Conservation (phyloP, 371 early-diverging fungal species). For the Mortierella sp. region DNA sequence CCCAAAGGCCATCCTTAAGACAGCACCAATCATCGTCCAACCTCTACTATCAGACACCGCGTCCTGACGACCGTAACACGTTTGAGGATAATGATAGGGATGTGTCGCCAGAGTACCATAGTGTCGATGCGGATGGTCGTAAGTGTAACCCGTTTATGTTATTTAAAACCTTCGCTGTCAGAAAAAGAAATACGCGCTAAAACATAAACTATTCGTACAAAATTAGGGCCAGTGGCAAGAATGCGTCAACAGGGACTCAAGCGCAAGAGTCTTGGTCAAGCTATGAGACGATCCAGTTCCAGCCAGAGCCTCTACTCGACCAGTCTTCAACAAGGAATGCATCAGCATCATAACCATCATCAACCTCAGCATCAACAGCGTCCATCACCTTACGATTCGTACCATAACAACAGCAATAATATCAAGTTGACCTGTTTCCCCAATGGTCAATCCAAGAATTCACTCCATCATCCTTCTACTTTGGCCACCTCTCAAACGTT, state of each 20-base stretch:
- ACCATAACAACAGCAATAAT: background rate
- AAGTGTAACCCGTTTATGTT: too few relatives aligned
- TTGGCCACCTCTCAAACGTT: slow-evolving; percentile 5
- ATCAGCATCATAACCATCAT: slow-evolving; percentile 2
- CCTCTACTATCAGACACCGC: slow-evolving; percentile 24
- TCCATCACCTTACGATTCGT: background rate
- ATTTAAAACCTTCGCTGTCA: too few relatives aligned
- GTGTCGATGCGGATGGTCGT: slow-evolving; percentile 32
- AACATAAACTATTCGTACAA: background rate
- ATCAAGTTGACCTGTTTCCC: slow-evolving; percentile 34
- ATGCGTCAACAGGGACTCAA: slow-evolving; percentile 18
- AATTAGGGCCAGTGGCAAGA: slow-evolving; percentile 18
- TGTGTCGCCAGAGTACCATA: slow-evolving; percentile 28
- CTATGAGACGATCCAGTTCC: slow-evolving; percentile 23
- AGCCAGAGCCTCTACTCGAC: slow-evolving; percentile 33
- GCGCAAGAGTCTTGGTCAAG: slow-evolving; percentile 27
- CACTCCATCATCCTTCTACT: background rate
- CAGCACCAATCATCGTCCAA: slow-evolving; percentile 23
- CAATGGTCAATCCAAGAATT: background rate
- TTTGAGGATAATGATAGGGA: slow-evolving; percentile 32
- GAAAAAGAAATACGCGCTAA: too few relatives aligned
- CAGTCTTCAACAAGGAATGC: slow-evolving; percentile 2
- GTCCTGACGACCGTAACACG: slow-evolving; percentile 17
- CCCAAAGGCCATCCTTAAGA: slow-evolving; percentile 7
- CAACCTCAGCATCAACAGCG: background rate